Evolutionary conservation across 2,329 filamentous ascomycete species (phyloP), one percentile per base, ranked within the genome.

Genomic region (Shiraia bambusicola): DNA sequence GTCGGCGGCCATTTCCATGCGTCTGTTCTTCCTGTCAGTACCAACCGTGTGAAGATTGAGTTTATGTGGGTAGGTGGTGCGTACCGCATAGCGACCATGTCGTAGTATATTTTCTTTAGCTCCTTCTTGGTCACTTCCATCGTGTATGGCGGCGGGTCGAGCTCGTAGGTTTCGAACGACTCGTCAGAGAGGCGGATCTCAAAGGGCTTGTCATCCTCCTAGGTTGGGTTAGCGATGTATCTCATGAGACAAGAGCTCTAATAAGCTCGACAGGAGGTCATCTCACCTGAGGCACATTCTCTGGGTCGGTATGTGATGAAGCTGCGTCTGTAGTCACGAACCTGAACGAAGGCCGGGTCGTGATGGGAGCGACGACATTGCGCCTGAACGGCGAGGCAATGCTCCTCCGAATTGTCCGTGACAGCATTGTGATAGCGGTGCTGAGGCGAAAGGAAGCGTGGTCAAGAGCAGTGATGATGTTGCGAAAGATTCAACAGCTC

Each of bases 1-100:
- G 72, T 98, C 93, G 76, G 93, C 90, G 58, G 92, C 91, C 92
- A 98, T 95, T 77, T 98, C 93, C 93, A 98, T 95, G 73, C 95
- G 93, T 76, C 91, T 95, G 62, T 41, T 29, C 48, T 28, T 26
- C 27, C 31, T 15, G 42, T 60, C 45, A 60, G 56, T 29, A 34
- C 6, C 37, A 32, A 34, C 10, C n/a, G 13, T 11, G 8, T 28
- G 22, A 28, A 17, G 29, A 29, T 28, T n/a, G 28, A 27, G 30
- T 24, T 19, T 26, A 14, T 28, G 9, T 33, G 17, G 31, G 26
- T 19, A 14, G 39, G 30, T 31, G n/a, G 22, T 36, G 43, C 84
- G 72, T 87, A 95, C 91, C 92, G 84, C 67, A 90, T 84, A 56
- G 83, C 78, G 40, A 97, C 92, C 93, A 98, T 97, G 73, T 97